Evolutionary conservation across 768 basidiomycete species (phyloP).

Genomic region (Xerocomellus intermedius): DNA sequence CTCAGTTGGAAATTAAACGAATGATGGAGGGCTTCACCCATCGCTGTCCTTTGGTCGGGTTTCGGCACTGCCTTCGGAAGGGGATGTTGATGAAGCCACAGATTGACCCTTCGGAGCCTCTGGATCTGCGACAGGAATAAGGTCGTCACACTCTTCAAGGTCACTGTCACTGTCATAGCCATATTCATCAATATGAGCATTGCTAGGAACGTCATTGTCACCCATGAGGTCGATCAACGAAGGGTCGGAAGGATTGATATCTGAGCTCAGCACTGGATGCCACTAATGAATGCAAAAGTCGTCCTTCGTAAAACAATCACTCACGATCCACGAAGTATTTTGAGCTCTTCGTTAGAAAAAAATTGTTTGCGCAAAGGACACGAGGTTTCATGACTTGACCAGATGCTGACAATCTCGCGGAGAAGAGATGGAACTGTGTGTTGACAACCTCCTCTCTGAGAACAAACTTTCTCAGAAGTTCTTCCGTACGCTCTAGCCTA

Average conservation of each 20-base stretch:
- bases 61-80: not conserved
- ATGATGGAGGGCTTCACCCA: not conserved
- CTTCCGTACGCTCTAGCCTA: slow-evolving; percentile 16
- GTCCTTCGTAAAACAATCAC: not conserved
- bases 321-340: slow-evolving; percentile 28
- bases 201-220: slow-evolving; percentile 8
- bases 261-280: slow-evolving; percentile 15
- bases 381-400: slow-evolving; percentile 17
- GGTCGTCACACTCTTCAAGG: slow-evolving; percentile 28
- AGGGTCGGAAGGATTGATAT: slow-evolving; percentile 7
- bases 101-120: not conserved
- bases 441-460: slow-evolving; percentile 30
- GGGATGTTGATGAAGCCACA: not conserved
- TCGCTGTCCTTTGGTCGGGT: not conserved
- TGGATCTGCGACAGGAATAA: not conserved
- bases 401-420: slow-evolving; percentile 11
- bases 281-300: slow-evolving; percentile 35
- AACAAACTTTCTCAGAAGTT: slow-evolving; percentile 24
- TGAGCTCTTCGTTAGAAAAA: slow-evolving; percentile 25
- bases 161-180: slow-evolving; percentile 37
- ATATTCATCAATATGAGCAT: slow-evolving; percentile 20
- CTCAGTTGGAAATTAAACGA: not conserved
- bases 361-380: slow-evolving; percentile 28
- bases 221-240: slow-evolving; percentile 18
- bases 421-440: slow-evolving; percentile 34